These are phyloP conservation scores for Solanum gandarillasii DNA, from an alignment of 257 asterid genomes.

Conservation along the genomic window DNA sequence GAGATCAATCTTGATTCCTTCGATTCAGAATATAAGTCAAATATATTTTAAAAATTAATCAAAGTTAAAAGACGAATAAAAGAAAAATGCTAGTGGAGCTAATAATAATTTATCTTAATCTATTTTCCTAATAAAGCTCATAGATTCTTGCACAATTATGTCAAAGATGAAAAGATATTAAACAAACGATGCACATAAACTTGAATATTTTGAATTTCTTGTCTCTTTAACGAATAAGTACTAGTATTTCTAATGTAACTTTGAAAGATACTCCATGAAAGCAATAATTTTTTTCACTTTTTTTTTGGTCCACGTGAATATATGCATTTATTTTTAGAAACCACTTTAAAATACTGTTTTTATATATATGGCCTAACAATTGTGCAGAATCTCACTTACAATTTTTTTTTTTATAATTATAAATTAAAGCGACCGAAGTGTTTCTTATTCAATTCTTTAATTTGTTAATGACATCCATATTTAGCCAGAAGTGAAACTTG, in stretches of 20 bases:
- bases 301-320: background rate
- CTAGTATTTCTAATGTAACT: background rate
- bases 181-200: background rate
- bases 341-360: background rate
- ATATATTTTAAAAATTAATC: background rate
- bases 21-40: background rate
- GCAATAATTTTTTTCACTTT: background rate
- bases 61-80: background rate
- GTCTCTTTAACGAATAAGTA: background rate
- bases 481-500: background rate
- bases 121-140: background rate
- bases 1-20: background rate
- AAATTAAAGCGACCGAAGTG: background rate
- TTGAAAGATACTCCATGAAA: background rate
- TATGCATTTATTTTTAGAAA: background rate
- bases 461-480: background rate
- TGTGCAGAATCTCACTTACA: background rate
- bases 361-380: background rate
- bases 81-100: background rate
- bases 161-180: background rate
- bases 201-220: background rate
- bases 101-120: background rate
- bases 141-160: background rate
- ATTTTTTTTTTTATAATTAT: background rate
- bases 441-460: background rate